These are phyloP conservation scores for Funneliformis mosseae DNA, from an alignment of 192 early-diverging fungal species.

Conservation along the genomic window DNA sequence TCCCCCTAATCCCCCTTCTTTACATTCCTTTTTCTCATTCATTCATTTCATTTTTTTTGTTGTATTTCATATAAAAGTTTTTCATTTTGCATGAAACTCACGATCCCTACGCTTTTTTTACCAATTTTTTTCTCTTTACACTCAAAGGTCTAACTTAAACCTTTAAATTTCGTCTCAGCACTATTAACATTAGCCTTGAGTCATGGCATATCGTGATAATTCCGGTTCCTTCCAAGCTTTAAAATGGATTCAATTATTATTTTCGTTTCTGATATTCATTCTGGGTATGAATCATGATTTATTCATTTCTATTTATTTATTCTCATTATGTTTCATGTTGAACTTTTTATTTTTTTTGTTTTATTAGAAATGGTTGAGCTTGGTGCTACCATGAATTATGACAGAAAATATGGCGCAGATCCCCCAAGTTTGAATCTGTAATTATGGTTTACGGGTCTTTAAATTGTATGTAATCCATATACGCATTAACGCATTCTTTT, in stretches of 20 bases:
- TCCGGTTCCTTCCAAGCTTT: background rate
- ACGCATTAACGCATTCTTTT: background rate
- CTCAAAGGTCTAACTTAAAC: too few relatives aligned
- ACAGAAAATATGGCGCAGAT: background rate
- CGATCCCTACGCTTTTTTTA: too few relatives aligned
- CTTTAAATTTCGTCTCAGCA: too few relatives aligned
- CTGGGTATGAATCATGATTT: background rate
- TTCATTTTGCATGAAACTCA: too few relatives aligned
- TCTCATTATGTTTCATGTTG: background rate
- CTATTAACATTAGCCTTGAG: too few relatives aligned
- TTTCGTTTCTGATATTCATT: background rate
- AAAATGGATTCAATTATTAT: background rate
- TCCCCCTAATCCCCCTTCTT: too few relatives aligned
- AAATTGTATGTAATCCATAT: too few relatives aligned
- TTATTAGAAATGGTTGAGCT: conserved; percentile 2
- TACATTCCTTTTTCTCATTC: too few relatives aligned
- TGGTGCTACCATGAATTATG: background rate
- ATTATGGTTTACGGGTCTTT: background rate
- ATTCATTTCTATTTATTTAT: background rate
- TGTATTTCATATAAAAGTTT: too few relatives aligned
- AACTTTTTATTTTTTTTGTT: background rate
- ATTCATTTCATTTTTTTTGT: too few relatives aligned
- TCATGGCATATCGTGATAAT: background rate
- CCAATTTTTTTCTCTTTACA: too few relatives aligned
- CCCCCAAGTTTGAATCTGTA: background rate